Evolutionary conservation across 1,284 basidiomycete genomes (phyloP).

Genomic region (Heterobasidion annosum): DNA sequence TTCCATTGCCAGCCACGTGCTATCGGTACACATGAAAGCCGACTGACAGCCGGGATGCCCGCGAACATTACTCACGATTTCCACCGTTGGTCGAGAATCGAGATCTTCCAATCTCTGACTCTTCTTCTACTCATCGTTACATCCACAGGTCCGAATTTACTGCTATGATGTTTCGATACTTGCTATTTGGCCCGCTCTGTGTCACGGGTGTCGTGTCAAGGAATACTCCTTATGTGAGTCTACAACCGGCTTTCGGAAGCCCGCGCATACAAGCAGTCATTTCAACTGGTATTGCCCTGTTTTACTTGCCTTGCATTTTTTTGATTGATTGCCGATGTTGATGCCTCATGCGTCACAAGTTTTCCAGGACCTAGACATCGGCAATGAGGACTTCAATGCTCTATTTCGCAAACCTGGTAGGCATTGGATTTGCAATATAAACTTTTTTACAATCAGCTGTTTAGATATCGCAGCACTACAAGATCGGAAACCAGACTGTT

Average conservation of each 20-base stretch:
- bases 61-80: no score
- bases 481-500: conserved; percentile 52
- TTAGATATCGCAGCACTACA: background rate
- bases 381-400: background rate
- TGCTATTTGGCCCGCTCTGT: background rate
- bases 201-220: background rate
- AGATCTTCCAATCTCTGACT: no score
- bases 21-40: no score
- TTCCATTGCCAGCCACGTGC: no score
- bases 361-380: background rate
- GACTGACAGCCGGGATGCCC: no score
- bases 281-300: background rate
- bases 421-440: background rate
- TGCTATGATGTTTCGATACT: background rate
- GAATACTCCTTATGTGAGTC: background rate
- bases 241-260: background rate
- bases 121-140: no score
- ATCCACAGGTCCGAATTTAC: no score
- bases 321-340: no score
- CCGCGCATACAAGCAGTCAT: background rate
- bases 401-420: background rate
- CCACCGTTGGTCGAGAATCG: no score
- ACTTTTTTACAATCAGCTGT: background rate
- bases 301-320: no score
- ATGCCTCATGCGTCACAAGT: background rate